Conservation (phyloP, 164 flowering plant genomes). For the Kalanchoe fedtschenkoi region DNA sequence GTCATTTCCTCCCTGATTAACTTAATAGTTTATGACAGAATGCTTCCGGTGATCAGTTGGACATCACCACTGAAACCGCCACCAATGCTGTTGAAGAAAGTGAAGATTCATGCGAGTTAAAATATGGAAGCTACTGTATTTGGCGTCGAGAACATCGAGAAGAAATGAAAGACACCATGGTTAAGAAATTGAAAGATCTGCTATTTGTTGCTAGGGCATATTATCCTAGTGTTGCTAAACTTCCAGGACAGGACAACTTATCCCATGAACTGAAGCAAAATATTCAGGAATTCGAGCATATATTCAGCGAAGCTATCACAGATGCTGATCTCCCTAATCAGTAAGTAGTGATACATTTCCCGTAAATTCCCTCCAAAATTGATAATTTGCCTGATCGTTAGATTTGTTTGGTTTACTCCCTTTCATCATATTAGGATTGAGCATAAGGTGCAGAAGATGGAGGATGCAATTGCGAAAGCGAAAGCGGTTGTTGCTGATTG, state of each 20-base stretch:
- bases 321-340: constrained; percentile 78
- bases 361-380: constrained; percentile 2
- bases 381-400: background rate
- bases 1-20: too few relatives aligned
- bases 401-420: too few relatives aligned
- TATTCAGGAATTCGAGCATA: constrained; percentile 86
- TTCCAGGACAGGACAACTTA: constrained; percentile 54
- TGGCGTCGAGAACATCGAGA: constrained; percentile 75
- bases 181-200: constrained; percentile 77
- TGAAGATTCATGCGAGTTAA: constrained; percentile 50
- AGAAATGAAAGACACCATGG: constrained; percentile 61
- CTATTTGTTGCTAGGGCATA: constrained; percentile 92
- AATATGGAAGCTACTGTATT: constrained; percentile 86
- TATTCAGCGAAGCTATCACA: constrained; percentile 66
- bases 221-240: constrained; percentile 85
- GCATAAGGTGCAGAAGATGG: constrained; percentile 49
- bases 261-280: constrained; percentile 71
- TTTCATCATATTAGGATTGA: constrained; percentile 32
- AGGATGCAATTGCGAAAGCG: constrained; percentile 52
- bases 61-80: too few relatives aligned
- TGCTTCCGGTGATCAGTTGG: too few relatives aligned
- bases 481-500: constrained; percentile 56
- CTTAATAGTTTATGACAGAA: too few relatives aligned
- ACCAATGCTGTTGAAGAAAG: constrained; percentile 25
- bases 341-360: constrained; percentile 36